Evolutionary conservation across 176 grass and related monocot species (phyloP).

Genomic region (Triticum aestivum): IWGSC_CS_RefSeq_v2.1 NC_057809.1:455050017-455050516

Average conservation of each 20-base stretch:
- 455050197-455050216: too few species aligned
- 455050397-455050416: not conserved
- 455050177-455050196: too few species aligned
- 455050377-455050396: not conserved
- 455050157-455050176: too few species aligned
- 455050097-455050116: not conserved
- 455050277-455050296: not conserved
- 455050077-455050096: not conserved
- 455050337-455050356: not conserved
- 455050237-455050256: not conserved
- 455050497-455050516: too few species aligned
- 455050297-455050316: too few species aligned
- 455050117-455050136: not conserved
- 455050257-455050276: not conserved
- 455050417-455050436: not conserved
- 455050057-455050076: not conserved
- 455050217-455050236: too few species aligned
- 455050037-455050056: not conserved
- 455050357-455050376: not conserved
- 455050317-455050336: too few species aligned
- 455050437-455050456: too few species aligned
- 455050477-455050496: too few species aligned
- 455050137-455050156: not conserved
- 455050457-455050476: too few species aligned
- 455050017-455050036: not conserved